Evolutionary conservation across 257 asterid species (phyloP).

Genomic region (Hygrophila difformis): DNA sequence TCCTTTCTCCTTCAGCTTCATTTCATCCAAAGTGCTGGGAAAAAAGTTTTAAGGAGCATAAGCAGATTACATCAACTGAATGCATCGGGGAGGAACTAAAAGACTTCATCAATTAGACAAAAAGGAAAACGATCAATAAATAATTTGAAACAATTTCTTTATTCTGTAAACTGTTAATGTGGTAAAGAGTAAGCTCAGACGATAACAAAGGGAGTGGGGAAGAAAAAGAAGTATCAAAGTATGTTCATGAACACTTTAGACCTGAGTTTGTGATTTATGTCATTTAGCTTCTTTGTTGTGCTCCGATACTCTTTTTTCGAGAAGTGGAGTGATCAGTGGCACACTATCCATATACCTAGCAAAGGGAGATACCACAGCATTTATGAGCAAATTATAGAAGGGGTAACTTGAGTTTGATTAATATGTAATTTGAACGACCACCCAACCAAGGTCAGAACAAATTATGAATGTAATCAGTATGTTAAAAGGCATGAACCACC

Average conservation of each 20-base stretch:
- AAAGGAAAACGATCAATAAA: not conserved
- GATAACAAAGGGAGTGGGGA: not conserved
- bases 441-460: no score
- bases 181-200: slow-evolving; percentile 1
- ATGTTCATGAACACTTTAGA: slow-evolving; percentile 17
- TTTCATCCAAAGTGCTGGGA: slow-evolving; percentile 83
- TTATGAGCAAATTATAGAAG: slow-evolving; percentile 12
- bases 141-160: slow-evolving; percentile 3
- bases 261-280: slow-evolving; percentile 89
- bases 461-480: no score
- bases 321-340: slow-evolving; percentile 88
- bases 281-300: slow-evolving; percentile 71
- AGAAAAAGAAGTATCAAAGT: no score
- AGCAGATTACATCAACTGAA: slow-evolving; percentile 10
- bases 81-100: slow-evolving; percentile 9
- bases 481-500: no score
- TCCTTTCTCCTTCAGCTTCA: slow-evolving; percentile 92
- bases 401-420: slow-evolving; percentile 8
- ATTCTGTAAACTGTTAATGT: slow-evolving; percentile 6
- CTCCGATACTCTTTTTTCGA: slow-evolving; percentile 81
- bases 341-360: slow-evolving; percentile 91
- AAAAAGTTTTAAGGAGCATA: slow-evolving; percentile 9
- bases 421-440: no score
- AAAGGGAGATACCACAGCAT: slow-evolving; percentile 17
- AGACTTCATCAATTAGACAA: not conserved